phyloP scores from a whole-genome alignment of 768 basidiomycete species.

The Hygrophoropsis aurantiaca region DNA sequence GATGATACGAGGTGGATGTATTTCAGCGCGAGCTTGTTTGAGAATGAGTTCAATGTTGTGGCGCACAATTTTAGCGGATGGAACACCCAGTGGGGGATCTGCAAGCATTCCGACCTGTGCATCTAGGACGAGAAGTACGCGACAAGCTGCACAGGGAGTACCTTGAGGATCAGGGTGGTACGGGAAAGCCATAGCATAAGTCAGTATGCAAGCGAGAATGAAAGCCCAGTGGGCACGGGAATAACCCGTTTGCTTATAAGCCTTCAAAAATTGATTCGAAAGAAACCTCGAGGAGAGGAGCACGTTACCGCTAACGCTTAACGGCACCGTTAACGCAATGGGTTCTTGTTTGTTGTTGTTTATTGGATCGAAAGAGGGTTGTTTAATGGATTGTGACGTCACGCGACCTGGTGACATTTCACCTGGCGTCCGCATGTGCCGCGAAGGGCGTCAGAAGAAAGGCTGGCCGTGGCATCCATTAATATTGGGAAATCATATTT shows the following conservation, averaged over 20 bases:
- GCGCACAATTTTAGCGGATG: constrained; percentile 40
- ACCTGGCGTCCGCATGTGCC: too few species aligned
- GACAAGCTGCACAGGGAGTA: constrained; percentile 21
- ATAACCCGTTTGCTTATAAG: neutral
- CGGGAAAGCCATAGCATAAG: constrained; percentile 14
- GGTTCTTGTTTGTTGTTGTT: constrained; percentile 9
- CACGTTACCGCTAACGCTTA: neutral
- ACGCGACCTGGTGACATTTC: constrained; percentile 7
- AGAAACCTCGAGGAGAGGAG: constrained; percentile 1
- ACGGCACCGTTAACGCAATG: neutral
- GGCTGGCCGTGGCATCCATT: too few species aligned
- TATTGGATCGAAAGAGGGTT: constrained; percentile 1
- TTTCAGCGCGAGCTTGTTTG: constrained; percentile 44
- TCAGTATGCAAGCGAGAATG: neutral
- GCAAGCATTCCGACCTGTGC: constrained; percentile 53
- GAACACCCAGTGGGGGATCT: constrained; percentile 50
- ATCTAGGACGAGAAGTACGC: constrained; percentile 60
- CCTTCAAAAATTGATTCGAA: too few species aligned
- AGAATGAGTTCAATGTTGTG: constrained; percentile 53
- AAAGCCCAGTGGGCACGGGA: neutral
- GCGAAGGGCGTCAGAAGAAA: too few species aligned
- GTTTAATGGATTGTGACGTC: constrained; percentile 23
- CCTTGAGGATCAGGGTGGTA: constrained; percentile 12
- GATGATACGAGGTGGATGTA: constrained; percentile 54
- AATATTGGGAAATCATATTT: too few species aligned